Evolutionary conservation across 768 basidiomycete species (phyloP), one percentile per base, ranked within the genome.

Genomic region (Mycena rosella): DNA sequence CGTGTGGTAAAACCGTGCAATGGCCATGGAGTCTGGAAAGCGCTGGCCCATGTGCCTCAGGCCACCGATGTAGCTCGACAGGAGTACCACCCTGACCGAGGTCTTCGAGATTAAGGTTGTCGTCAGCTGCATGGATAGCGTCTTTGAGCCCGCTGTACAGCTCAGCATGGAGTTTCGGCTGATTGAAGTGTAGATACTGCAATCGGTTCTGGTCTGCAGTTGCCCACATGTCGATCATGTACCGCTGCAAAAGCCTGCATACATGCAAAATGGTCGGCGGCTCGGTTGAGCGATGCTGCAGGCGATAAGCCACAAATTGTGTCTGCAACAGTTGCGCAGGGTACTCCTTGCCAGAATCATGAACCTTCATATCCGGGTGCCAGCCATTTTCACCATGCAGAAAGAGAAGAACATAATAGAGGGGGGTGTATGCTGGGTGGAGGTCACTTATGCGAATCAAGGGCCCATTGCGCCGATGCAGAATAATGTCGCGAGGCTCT

Each of bases 1-100:
- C 5, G 79, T 81, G 1, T 68, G 65, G 48, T 73, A 83, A 38
- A 76, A 70, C 0, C 80, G 72, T 14, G 77, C 80, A 29, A 89
- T 76, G 0, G 87, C 84, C 75, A 87, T 67, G 0, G 79, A 74
- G 38, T 84, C 81, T n/a, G 82, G 79, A 22, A 78, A 78, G 0
- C 75, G 70, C 40, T 80, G 75, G 0, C 78, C 72, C 79, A 83
- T 83, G 26, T 81, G 72, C 2, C 72, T 36, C 15, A 79, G 49
- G 13, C 81, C 70, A 7, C 59, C 59, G 3, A 60, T 60, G n/a
- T 60, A 60, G 26, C 59, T 60, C 1, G 47, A 60, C 24, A 47
- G 80, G 1, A 83, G 70, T 24, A 80, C 72, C 10, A 76, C 38
- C 47, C 42, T 44, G 38, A 0, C 81, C 80, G 48, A 77, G 48